Evolutionary conservation across 192 early-diverging fungal genomes (phyloP), one percentile per base, ranked within the genome.

Genomic region (Gaertneriomyces sp.): DNA sequence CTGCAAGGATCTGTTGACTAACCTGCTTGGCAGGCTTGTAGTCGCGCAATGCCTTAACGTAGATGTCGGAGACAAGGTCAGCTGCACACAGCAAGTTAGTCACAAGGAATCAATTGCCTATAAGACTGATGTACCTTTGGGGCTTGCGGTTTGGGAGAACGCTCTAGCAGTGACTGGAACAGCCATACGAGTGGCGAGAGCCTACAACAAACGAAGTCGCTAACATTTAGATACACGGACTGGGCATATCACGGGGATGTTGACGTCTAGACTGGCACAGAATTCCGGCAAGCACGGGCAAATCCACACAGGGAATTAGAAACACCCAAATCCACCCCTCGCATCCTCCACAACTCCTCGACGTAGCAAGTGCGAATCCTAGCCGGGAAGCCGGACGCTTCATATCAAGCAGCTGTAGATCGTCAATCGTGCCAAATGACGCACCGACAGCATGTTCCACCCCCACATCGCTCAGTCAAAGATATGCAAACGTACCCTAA

Each of bases 61-160:
- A 82, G 45, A 79, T 17, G 50, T 77, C 65, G 52, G 71, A 17
- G 53, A 82, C 63, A 55, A 77, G 16, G 69, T 82, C 80, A 54
- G 73, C 74, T 71, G 43, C 39, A 55, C 51, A 45, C 7, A 57
- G n/a, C 14, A 16, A 5, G n/a, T 20, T 10, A 58, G 19, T 43
- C 20, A 44, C 16, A 39, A 46, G 33, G 12, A 8, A 40, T 42
- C 7, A 4, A 42, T 58, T 40, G 42, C 38, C 16, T 0, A 67
- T 10, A 45, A 0, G 42, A 6, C 5, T 43, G 10, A 8, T 60
- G 17, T 62, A 69, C 68, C 68, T 53, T 62, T 51, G 16, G 45
- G 47, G 33, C 47, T 16, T 16, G 68, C 58, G 44, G 68, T 62
- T 12, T 62, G 68, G 12, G 68, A 42, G 41, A 69, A 69, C 7